Evolutionary conservation across 495 filamentous ascomycete genomes (phyloP).

Genomic region (Podospora pseudocomata): DNA sequence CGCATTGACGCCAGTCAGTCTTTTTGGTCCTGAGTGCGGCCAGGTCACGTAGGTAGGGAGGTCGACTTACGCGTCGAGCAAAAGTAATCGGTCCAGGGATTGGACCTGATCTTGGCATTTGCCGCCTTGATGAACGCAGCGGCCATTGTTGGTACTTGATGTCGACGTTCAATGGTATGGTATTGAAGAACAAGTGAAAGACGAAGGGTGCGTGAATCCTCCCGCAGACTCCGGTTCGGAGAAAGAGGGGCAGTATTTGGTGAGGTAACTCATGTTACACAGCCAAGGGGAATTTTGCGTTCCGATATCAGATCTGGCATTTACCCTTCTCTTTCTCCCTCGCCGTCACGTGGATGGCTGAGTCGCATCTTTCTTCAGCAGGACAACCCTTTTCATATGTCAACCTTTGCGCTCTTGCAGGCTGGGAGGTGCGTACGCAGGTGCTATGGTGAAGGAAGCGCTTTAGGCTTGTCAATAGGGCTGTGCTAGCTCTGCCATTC

Average conservation of each 20-base stretch:
- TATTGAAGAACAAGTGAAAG: not conserved
- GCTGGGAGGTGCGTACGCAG: too few species aligned
- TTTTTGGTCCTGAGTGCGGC: not conserved
- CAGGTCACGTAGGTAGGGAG: conserved; percentile 21
- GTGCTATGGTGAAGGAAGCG: not conserved
- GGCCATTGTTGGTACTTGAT: conserved; percentile 45
- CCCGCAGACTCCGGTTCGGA: not conserved
- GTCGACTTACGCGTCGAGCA: conserved; percentile 82
- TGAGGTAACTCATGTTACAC: not conserved
- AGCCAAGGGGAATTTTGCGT: not conserved
- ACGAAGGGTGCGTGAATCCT: not conserved
- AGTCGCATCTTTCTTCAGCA: too few species aligned
- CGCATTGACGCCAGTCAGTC: not conserved
- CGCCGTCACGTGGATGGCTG: not conserved
- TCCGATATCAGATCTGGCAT: not conserved
- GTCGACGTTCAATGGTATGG: not conserved
- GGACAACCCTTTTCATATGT: too few species aligned
- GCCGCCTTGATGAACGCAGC: conserved; percentile 80
- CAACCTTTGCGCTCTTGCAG: too few species aligned
- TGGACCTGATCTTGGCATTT: conserved; percentile 90
- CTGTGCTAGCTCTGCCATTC: not conserved
- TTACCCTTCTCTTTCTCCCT: not conserved
- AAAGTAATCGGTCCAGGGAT: conserved; percentile 79
- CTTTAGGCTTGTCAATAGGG: not conserved
- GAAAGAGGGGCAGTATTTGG: not conserved